Conservation (phyloP, 2,329 filamentous ascomycete genomes). For the Fusarium miscanthi region DNA sequence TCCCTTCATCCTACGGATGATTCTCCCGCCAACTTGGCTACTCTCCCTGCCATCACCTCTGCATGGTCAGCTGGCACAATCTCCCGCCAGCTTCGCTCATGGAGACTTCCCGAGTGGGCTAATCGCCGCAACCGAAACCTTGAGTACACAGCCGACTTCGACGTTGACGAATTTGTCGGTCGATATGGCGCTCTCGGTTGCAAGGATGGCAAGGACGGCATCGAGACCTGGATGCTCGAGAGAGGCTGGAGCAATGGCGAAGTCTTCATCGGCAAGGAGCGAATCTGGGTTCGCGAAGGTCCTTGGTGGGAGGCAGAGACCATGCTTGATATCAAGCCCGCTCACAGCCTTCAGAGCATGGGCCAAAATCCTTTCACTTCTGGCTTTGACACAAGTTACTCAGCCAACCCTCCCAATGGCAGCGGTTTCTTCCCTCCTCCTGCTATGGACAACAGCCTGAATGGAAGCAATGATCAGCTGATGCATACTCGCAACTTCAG, state of each 20-base stretch:
- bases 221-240: conserved; percentile 93
- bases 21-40: conserved; percentile 78
- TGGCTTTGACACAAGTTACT: conserved; percentile 77
- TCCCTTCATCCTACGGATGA: conserved; percentile 93
- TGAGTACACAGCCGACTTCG: conserved; percentile 97
- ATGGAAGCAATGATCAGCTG: conserved; percentile 79
- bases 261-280: conserved; percentile 88
- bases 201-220: conserved; percentile 88
- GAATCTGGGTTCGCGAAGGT: conserved; percentile 93
- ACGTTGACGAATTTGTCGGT: conserved; percentile 88
- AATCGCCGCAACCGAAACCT: conserved; percentile 91
- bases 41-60: conserved; percentile 76
- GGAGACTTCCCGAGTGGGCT: conserved; percentile 95
- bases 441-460: conserved; percentile 68
- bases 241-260: conserved; percentile 99
- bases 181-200: conserved; percentile 88
- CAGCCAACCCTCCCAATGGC: conserved; percentile 70
- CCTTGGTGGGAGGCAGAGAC: conserved; percentile 99
- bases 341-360: conserved; percentile 56
- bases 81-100: conserved; percentile 90
- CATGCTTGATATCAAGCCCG: conserved; percentile 89
- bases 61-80: conserved; percentile 94
- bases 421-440: conserved; percentile 78
- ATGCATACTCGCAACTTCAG: conserved; percentile 68
- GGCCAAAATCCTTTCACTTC: conserved; percentile 60